Percentiles rank a stretch among this genome's conserved stretches.
Conservation (phyloP, 2,329 filamentous ascomycete species). For the Diplocarpon mali region DNA sequence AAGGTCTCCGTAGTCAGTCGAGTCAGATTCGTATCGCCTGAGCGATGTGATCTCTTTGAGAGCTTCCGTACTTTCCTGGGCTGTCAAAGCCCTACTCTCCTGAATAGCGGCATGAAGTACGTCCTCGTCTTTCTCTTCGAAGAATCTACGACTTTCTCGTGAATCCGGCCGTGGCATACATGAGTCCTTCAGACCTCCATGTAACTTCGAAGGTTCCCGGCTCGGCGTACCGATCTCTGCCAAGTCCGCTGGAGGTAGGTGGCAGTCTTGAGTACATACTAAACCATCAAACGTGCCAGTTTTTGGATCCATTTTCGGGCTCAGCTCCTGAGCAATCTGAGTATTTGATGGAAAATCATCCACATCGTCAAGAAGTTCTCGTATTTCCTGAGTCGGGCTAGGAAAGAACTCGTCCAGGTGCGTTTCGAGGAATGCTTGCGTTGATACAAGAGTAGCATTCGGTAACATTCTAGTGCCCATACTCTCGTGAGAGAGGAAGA, state of each 20-base stretch:
- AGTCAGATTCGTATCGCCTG: background rate
- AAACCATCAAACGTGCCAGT: constrained; percentile 10
- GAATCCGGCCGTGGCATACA: background rate
- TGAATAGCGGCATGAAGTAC: constrained; percentile 15
- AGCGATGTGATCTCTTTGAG: background rate
- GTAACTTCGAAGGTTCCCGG: constrained; percentile 2
- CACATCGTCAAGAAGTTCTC: constrained; percentile 35
- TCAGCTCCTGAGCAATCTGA: constrained; percentile 18
- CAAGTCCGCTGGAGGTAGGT: constrained; percentile 38
- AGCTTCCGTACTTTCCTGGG: background rate
- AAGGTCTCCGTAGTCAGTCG: constrained; percentile 1
- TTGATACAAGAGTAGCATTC: constrained; percentile 31
- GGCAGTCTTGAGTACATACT: constrained; percentile 33
- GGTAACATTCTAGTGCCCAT: background rate
- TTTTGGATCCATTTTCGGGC: constrained; percentile 3
- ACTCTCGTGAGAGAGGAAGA: background rate
- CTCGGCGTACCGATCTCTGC: constrained; percentile 30
- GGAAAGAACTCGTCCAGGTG: constrained; percentile 45
- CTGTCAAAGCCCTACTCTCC: constrained; percentile 9
- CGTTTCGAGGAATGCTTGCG: constrained; percentile 39
- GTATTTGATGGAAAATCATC: constrained; percentile 21
- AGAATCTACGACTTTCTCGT: constrained; percentile 14
- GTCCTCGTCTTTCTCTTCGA: constrained; percentile 23
- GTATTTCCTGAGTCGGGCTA: constrained; percentile 43
- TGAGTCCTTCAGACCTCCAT: background rate